Conservation (phyloP, 768 basidiomycete species). For the Podaxis mareebaensis region DNA sequence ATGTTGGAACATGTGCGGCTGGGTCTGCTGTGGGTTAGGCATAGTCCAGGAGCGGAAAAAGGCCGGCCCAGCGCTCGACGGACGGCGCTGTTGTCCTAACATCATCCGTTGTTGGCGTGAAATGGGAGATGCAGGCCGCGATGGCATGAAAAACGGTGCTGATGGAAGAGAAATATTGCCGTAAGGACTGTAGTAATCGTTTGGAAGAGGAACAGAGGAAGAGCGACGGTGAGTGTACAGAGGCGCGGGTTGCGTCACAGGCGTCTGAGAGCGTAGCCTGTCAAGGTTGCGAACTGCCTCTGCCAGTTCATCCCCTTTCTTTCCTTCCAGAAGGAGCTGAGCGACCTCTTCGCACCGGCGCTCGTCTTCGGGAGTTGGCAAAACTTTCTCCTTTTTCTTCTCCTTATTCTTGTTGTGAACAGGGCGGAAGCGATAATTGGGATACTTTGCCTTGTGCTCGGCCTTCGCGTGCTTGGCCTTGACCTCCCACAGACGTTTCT, state of each 20-base stretch:
- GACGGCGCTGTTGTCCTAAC: slow-evolving; percentile 18
- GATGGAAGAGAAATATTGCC: slow-evolving; percentile 43
- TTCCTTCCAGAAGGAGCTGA: slow-evolving; percentile 62
- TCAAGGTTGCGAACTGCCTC: slow-evolving; percentile 60
- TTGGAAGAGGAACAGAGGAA: slow-evolving; percentile 64
- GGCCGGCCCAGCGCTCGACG: slow-evolving; percentile 19
- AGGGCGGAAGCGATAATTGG: slow-evolving; percentile 61
- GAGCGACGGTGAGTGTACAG: slow-evolving; percentile 50
- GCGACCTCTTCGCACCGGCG: slow-evolving; percentile 71
- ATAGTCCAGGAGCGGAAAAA: slow-evolving; percentile 17
- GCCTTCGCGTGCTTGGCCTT: slow-evolving; percentile 75
- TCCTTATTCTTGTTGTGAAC: slow-evolving; percentile 54
- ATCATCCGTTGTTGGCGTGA: slow-evolving; percentile 19
- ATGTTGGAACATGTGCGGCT: slow-evolving; percentile 12
- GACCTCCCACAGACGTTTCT: slow-evolving; percentile 73
- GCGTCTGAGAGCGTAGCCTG: slow-evolving; percentile 23
- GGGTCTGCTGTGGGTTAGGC: slow-evolving; percentile 5
- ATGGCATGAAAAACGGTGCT: slow-evolving; percentile 40
- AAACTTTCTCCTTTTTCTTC: slow-evolving; percentile 36
- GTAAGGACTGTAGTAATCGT: slow-evolving; percentile 29
- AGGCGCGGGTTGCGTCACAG: slow-evolving; percentile 17
- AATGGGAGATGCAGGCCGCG: slow-evolving; percentile 12
- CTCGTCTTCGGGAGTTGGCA: slow-evolving; percentile 52
- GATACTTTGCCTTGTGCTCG: slow-evolving; percentile 67
- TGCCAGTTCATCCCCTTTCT: slow-evolving; percentile 69